Base-by-base conservation (phyloP, 768 basidiomycete genomes). In the Lentinula guzmanii region DNA sequence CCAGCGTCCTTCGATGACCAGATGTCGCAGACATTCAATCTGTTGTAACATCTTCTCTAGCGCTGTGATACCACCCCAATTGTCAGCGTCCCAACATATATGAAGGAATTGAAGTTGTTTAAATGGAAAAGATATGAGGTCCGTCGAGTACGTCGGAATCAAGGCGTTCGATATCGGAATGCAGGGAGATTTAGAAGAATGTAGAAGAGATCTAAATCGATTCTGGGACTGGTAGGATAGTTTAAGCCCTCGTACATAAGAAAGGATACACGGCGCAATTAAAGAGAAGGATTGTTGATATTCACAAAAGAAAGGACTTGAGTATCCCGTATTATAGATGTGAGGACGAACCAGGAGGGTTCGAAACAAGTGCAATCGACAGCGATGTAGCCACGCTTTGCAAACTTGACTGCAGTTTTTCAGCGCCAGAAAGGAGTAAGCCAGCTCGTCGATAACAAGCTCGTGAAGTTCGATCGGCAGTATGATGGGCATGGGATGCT, bases 401-500 rank as follows among this genome's bases (percentile, higher is more conserved):
- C 58, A 59, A 35, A 51, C 48, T 15, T 48, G 45, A 10, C 33
- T 34, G 45, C 58, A 59, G 18, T 18, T 28, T 37, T 59, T 59
- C 5, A 59, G 58, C 4, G 15, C 48, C 1, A 16, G 31, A n/a
- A 41, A 34, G 3, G 45, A 59, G 18, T 35, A 35, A 18, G 7
- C 10, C 6, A 59, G 58, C 21, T 21, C 11, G 58, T 59, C 58
- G 15, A 59, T 31, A 18, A 59, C 34, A n/a, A 48, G 58, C 33
- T 59, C 58, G 5, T 59, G 58, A 37, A 59, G 58, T 18, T 59
- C 58, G 31, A 59, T 31, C 13, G 58, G 46, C 13, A 59, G 45
- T 5, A 16, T 13, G 7, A 33, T 5, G 18, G 37, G n/a, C 55
- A 56, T 56, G 21, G n/a, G 46, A 48, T 24, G 21, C 46, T 48